Base-by-base conservation (phyloP, 2,329 filamentous ascomycete genomes). In the Cephalotrichum gorgonifer region DNA sequence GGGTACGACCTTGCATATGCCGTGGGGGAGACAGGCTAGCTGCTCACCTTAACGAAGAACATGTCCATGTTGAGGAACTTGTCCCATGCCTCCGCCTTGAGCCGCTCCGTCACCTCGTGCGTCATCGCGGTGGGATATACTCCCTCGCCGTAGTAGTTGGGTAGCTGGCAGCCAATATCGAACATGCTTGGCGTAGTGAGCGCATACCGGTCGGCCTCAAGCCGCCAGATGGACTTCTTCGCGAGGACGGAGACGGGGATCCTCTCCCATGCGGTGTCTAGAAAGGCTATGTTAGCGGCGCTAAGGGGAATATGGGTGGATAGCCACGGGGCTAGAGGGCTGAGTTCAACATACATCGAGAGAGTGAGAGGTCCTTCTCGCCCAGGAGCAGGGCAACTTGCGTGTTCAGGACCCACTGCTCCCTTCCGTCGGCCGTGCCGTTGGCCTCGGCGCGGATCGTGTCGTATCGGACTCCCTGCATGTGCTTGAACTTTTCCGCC, bases 381-480 rank as follows among this genome's bases (percentile, higher is more conserved):
- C 81, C 81, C 2, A 85, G 66, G 8, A 85, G 70, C 14, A 84
- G 64, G 8, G 81, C 80, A 45, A 76, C 79, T 50, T 83, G 76
- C 3, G 75, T 78, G 56, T 83, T 85, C 45, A 84, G 70, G 49
- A 84, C 63, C 80, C 81, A 85, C 55, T 80, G 78, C 55, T 83
- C 80, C 45, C 79, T 72, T n/a, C 78, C 79, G 43, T 73, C 73
- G 2, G 71, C 55, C 11, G 73, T 75, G 7, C 74, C 73, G 6
- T 73, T 76, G 14, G 72, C 66, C 27, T 71, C 69, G 3, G 72
- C 70, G 14, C 71, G 70, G 50, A 84, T 80, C 4, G 78, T 83
- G 60, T 84, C 80, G 57, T 78, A 83, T 22, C 81, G 75, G 44
- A 81, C 76, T 15, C 80, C 80, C 54, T 78, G 72, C 53, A 82